phyloP scores from a whole-genome alignment of 164 flowering plant species.

The Dillenia suffruticosa region DNA sequence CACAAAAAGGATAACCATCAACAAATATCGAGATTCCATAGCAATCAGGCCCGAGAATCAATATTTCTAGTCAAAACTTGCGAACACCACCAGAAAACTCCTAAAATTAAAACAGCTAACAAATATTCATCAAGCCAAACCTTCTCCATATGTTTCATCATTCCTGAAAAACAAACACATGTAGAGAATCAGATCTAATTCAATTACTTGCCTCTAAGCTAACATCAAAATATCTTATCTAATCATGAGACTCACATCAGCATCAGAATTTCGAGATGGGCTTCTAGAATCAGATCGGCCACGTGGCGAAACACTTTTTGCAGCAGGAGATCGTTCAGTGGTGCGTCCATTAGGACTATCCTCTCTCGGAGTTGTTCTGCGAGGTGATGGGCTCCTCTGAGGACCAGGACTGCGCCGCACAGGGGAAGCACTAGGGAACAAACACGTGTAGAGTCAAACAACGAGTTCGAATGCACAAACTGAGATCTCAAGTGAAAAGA shows the following conservation, averaged over 20 bases:
- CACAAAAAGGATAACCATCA: conserved; percentile 14
- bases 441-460: neutral
- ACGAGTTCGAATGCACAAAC: neutral
- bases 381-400: conserved; percentile 50
- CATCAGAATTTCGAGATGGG: conserved; percentile 52
- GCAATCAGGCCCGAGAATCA: conserved; percentile 20
- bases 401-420: conserved; percentile 49
- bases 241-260: conserved; percentile 37
- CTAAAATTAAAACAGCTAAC: conserved; percentile 10
- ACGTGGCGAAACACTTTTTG: conserved; percentile 51
- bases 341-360: conserved; percentile 46
- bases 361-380: conserved; percentile 31
- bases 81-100: conserved; percentile 7
- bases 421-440: conserved; percentile 52
- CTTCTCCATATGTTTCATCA: conserved; percentile 12
- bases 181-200: neutral
- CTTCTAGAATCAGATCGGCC: conserved; percentile 52
- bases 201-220: neutral
- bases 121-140: neutral
- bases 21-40: conserved; percentile 1
- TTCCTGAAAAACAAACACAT: conserved; percentile 29
- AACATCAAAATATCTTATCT: neutral
- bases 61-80: conserved; percentile 17
- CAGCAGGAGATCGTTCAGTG: conserved; percentile 40
- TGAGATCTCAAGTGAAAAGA: neutral